Conservation (phyloP, 495 filamentous ascomycete species). For the Pyrenopolyporus hunteri region DNA sequence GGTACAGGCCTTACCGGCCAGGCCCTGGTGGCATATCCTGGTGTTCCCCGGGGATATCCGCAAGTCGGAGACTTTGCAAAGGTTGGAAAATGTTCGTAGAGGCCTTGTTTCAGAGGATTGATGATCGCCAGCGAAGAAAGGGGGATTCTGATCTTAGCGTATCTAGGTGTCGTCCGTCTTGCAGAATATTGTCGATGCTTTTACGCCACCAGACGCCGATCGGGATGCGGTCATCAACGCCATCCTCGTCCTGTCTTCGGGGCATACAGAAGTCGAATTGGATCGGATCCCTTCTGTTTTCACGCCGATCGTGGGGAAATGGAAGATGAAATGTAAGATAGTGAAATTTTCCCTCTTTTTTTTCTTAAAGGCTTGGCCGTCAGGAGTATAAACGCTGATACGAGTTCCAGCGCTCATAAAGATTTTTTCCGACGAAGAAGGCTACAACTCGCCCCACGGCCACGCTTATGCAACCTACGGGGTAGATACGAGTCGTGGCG, state of each 20-base stretch:
- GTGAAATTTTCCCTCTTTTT: not conserved
- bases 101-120: not conserved
- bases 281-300: slow-evolving; percentile 65
- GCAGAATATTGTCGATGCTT: slow-evolving; percentile 49
- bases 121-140: not conserved
- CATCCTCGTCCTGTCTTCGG: slow-evolving; percentile 60
- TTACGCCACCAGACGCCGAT: slow-evolving; percentile 53
- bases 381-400: not conserved
- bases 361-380: too few species aligned
- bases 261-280: slow-evolving; percentile 62
- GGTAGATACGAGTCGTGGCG: slow-evolving; percentile 59
- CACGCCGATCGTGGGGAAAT: slow-evolving; percentile 63
- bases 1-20: slow-evolving; percentile 54
- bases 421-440: slow-evolving; percentile 70
- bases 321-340: slow-evolving; percentile 61
- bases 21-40: slow-evolving; percentile 65
- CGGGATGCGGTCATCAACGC: slow-evolving; percentile 66
- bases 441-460: slow-evolving; percentile 68
- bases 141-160: not conserved
- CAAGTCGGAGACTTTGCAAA: slow-evolving; percentile 33
- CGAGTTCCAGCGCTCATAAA: slow-evolving; percentile 61
- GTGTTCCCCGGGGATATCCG: slow-evolving; percentile 63
- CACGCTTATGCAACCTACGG: slow-evolving; percentile 68
- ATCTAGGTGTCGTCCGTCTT: slow-evolving; percentile 38
- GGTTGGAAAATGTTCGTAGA: slow-evolving; percentile 54